These are phyloP conservation scores for Solanum lignicaule DNA, from an alignment of 257 asterid species.

Conservation along the genomic window DNA sequence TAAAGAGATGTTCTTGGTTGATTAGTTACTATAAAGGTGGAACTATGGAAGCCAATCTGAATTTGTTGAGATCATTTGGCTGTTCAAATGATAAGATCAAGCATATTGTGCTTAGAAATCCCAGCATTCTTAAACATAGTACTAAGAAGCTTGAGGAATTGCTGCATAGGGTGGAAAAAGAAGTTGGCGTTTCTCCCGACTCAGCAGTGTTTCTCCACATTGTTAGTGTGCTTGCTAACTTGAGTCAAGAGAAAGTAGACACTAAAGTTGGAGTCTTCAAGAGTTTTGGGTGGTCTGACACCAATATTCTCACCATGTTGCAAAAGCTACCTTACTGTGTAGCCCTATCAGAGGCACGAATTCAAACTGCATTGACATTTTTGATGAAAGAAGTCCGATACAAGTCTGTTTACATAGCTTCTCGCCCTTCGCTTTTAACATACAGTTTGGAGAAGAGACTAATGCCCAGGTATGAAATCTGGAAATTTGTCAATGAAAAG, in stretches of 20 bases:
- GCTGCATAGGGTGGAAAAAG: background rate
- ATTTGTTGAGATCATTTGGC: background rate
- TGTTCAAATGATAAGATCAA: background rate
- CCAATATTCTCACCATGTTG: background rate
- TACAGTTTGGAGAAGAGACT: slow-evolving; percentile 9
- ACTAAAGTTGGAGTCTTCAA: slow-evolving; percentile 2
- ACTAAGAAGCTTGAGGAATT: background rate
- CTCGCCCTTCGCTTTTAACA: background rate
- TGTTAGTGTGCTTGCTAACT: background rate
- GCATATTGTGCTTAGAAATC: background rate
- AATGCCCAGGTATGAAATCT: slow-evolving; percentile 4
- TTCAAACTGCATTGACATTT: background rate
- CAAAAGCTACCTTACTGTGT: background rate
- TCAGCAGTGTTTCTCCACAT: background rate
- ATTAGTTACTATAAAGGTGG: background rate
- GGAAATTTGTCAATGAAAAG: slow-evolving; percentile 5
- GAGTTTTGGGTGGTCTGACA: slow-evolving; percentile 10
- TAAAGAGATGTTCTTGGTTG: background rate
- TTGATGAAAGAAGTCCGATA: background rate
- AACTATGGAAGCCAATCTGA: background rate
- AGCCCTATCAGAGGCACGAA: background rate
- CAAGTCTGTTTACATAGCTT: background rate
- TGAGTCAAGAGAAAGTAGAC: background rate
- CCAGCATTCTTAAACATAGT: background rate
- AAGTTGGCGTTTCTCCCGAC: background rate